These are phyloP conservation scores for Yamadazyma akitaensis DNA, from an alignment of 805 yeast species.

Conservation along the genomic window DNA sequence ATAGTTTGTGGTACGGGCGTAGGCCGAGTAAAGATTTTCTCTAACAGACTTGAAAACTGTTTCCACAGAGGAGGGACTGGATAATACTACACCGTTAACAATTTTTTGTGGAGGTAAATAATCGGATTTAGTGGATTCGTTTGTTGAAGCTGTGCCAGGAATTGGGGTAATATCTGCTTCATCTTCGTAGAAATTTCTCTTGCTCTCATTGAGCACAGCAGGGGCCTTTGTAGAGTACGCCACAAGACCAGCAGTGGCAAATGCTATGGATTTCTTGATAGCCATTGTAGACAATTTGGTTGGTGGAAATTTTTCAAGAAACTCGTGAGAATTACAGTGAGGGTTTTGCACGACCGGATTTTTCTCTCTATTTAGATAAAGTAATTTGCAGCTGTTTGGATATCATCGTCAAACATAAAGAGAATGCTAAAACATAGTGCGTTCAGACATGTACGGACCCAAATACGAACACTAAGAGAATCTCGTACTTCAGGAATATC, in stretches of 20 bases:
- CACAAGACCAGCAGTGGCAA: constrained; percentile 1
- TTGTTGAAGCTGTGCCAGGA: constrained; percentile 44
- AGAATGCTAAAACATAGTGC: no score
- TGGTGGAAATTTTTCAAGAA: constrained; percentile 2
- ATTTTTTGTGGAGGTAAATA: constrained; percentile 42
- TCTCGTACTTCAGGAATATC: no score
- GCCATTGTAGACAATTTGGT: neutral
- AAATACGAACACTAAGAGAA: no score
- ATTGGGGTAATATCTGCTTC: constrained; percentile 44
- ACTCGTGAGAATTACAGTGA: neutral
- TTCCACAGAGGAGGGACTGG: constrained; percentile 51
- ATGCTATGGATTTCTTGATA: neutral
- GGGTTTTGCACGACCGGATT: neutral
- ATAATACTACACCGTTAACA: constrained; percentile 55
- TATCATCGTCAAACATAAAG: no score
- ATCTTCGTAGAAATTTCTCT: constrained; percentile 48
- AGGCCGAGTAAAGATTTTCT: constrained; percentile 22
- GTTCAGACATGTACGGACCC: no score
- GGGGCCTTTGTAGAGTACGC: neutral
- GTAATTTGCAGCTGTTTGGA: no score
- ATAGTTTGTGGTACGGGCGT: constrained; percentile 23
- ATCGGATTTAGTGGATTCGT: neutral
- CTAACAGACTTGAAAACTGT: constrained; percentile 47
- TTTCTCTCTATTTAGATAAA: no score
- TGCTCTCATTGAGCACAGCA: constrained; percentile 16